Evolutionary conservation across 164 flowering plant species (phyloP).

Genomic region (Tetrastigma voinierianum): DNA sequence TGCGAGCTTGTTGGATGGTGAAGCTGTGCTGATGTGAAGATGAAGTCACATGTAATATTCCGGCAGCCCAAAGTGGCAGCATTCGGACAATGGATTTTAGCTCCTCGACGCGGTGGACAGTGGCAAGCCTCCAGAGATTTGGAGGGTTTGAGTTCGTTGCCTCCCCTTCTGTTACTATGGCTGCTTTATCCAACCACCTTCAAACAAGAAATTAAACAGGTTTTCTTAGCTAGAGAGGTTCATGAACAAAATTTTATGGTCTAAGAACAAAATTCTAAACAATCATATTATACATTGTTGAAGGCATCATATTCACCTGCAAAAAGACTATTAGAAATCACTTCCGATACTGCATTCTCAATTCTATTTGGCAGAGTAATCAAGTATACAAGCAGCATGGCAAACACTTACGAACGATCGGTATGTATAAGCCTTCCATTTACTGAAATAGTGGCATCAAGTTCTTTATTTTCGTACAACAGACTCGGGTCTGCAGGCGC

Average conservation of each 20-base stretch:
- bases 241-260: no score
- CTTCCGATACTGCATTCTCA: no score
- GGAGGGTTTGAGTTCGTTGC: slow-evolving; percentile 15
- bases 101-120: slow-evolving; percentile 59
- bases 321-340: no score
- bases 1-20: slow-evolving; percentile 43
- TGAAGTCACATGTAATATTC: slow-evolving; percentile 34
- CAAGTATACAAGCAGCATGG: background rate
- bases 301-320: no score
- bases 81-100: slow-evolving; percentile 45
- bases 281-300: no score
- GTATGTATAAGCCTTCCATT: slow-evolving; percentile 63
- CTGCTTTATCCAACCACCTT: slow-evolving; percentile 36
- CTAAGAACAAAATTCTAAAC: no score
- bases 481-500: slow-evolving; percentile 39
- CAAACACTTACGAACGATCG: slow-evolving; percentile 55
- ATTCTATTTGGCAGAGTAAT: no score
- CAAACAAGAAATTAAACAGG: no score
- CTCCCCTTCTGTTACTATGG: slow-evolving; percentile 17
- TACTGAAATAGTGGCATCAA: slow-evolving; percentile 49
- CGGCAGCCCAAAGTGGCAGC: slow-evolving; percentile 53
- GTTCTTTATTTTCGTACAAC: slow-evolving; percentile 51
- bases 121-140: slow-evolving; percentile 47
- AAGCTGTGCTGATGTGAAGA: slow-evolving; percentile 42
- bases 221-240: no score